Conservation (phyloP, 495 filamentous ascomycete species). For the Chlorociboria aeruginascens region DNA sequence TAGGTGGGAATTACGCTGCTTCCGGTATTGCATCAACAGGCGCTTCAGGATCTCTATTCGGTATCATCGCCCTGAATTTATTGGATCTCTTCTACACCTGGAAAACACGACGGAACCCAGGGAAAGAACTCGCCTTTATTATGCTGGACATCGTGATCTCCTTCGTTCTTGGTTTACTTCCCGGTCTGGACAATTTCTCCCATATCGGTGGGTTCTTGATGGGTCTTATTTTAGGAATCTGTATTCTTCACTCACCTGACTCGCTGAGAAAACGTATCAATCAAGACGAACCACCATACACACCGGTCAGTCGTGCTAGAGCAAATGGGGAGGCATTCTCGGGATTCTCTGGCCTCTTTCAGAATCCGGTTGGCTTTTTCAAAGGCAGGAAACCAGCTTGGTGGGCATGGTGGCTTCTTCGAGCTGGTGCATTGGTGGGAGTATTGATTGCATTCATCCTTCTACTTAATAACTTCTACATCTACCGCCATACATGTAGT, state of each 20-base stretch:
- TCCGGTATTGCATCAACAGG: slow-evolving; percentile 71
- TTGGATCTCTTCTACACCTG: slow-evolving; percentile 91
- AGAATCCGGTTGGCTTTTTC: slow-evolving; percentile 71
- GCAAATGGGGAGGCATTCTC: slow-evolving; percentile 24
- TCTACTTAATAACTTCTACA: slow-evolving; percentile 83
- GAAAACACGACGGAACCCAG: slow-evolving; percentile 59
- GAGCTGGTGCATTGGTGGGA: slow-evolving; percentile 65
- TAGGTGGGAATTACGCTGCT: slow-evolving; percentile 87
- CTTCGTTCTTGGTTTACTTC: slow-evolving; percentile 84
- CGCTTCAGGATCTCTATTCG: slow-evolving; percentile 82
- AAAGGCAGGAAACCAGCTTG: slow-evolving; percentile 82
- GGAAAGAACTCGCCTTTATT: slow-evolving; percentile 75
- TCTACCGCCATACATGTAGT: slow-evolving; percentile 54
- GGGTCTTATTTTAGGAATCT: slow-evolving; percentile 78
- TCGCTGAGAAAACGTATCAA: slow-evolving; percentile 65
- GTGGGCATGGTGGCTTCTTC: slow-evolving; percentile 96
- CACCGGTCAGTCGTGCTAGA: slow-evolving; percentile 40
- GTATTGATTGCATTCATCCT: slow-evolving; percentile 74
- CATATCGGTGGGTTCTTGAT: slow-evolving; percentile 95
- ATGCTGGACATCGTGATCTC: slow-evolving; percentile 74
- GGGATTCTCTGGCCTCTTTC: slow-evolving; percentile 45
- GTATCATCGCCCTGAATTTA: slow-evolving; percentile 74
- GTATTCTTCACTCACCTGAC: slow-evolving; percentile 77
- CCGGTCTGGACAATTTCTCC: slow-evolving; percentile 91
- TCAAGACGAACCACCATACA: slow-evolving; percentile 50